These are phyloP conservation scores for Aristolochia contorta DNA, from an alignment of 164 flowering plant genomes.

Conservation along the genomic window DNA sequence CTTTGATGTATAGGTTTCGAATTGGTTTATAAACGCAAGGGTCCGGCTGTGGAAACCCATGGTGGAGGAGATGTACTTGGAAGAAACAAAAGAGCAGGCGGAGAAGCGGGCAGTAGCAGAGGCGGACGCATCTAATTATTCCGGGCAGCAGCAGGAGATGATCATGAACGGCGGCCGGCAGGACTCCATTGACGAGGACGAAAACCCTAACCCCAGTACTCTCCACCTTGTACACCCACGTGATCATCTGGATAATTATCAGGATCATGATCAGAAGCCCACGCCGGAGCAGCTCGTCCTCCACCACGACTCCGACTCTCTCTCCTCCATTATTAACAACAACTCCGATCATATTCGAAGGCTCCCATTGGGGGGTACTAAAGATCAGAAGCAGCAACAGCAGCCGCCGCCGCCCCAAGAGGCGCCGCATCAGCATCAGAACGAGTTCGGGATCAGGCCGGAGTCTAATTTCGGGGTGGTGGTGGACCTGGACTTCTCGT, in stretches of 20 bases:
- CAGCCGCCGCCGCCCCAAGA: no score
- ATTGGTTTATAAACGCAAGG: conserved; percentile 96
- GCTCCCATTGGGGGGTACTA: conserved; percentile 6
- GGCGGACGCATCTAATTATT: no score
- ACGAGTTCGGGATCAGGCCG: conserved; percentile 25
- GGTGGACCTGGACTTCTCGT: conserved; percentile 56
- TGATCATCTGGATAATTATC: no score
- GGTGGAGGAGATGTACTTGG: conserved; percentile 95
- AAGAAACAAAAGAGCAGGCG: conserved; percentile 71
- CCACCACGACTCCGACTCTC: conserved; percentile 51
- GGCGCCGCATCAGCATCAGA: no score
- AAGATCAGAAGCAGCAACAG: conserved; percentile 19
- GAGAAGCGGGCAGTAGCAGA: conserved; percentile 26
- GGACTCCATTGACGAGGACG: neutral
- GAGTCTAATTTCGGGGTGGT: conserved; percentile 25
- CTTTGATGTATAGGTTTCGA: conserved; percentile 56
- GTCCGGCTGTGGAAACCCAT: conserved; percentile 98
- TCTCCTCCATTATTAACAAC: conserved; percentile 67
- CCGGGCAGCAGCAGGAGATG: conserved; percentile 7
- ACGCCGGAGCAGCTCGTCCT: conserved; percentile 36
- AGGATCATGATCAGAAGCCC: conserved; percentile 64
- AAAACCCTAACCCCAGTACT: conserved; percentile 8
- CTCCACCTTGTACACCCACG: neutral
- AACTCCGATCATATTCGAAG: conserved; percentile 23
- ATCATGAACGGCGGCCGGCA: conserved; percentile 10